Percentiles rank a stretch among this genome's conserved stretches.
Conservation (phyloP, 768 basidiomycete species). For the Rhizopogon sp. region DNA sequence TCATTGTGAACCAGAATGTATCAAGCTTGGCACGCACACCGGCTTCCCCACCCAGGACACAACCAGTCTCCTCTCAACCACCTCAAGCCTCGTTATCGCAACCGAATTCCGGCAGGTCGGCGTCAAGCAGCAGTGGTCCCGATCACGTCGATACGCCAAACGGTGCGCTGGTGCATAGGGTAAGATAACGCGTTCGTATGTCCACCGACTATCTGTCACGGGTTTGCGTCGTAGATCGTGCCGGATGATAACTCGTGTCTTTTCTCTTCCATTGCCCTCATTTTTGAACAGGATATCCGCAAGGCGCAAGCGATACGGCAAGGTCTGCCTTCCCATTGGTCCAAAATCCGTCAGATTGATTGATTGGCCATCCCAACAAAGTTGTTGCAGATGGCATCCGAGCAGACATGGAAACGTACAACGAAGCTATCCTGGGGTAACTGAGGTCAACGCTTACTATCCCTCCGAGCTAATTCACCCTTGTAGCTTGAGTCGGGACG, state of each 20-base stretch:
- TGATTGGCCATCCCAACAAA: conserved; percentile 22
- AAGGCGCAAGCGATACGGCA: conserved; percentile 68
- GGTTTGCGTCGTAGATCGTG: conserved; percentile 48
- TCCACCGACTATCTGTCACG: neutral
- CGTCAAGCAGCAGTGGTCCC: conserved; percentile 32
- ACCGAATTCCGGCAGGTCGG: conserved; percentile 11
- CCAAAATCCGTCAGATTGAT: neutral
- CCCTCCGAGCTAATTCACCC: neutral
- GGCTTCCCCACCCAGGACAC: conserved; percentile 1
- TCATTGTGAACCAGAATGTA: conserved; percentile 61
- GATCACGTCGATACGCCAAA: conserved; percentile 59
- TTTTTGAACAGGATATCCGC: conserved; percentile 80
- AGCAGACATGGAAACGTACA: conserved; percentile 65
- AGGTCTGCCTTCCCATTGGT: conserved; percentile 39
- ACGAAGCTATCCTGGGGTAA: conserved; percentile 85
- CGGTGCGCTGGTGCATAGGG: conserved; percentile 70
- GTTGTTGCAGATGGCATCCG: conserved; percentile 84
- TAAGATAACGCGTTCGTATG: conserved; percentile 19
- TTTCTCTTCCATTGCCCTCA: conserved; percentile 80
- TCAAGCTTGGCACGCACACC: conserved; percentile 12
- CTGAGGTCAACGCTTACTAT: conserved; percentile 1
- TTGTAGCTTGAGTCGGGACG: conserved; percentile 46
- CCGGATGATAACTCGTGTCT: conserved; percentile 98
- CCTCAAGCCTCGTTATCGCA: conserved; percentile 11
- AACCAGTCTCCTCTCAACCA: conserved; percentile 10